Evolutionary conservation across 1,284 basidiomycete species (phyloP), one percentile per base, ranked within the genome.

Genomic region (Thecaphora thlaspeos): DNA sequence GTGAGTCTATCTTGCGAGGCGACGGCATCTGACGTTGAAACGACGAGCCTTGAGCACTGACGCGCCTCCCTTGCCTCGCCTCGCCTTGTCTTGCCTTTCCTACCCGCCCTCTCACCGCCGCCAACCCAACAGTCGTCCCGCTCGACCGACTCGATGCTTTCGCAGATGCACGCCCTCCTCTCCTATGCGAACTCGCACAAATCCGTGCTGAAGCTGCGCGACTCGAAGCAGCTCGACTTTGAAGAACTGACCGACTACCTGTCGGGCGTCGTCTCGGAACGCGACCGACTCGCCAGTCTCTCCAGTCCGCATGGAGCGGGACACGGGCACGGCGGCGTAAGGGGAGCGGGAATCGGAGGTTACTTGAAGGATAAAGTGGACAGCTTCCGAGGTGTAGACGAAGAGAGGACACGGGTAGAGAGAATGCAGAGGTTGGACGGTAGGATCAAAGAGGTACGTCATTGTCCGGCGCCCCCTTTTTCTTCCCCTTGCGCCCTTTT

Each of bases 151-250:
- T 90, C 91, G 1, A 88, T 96, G 80, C 84, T 97, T 24, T 81
- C 86, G 15, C 90, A 94, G 71, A 82, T 94, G 7, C 91, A 95
- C 70, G 91, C 92, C 1, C 82, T 97, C 5, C 82, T 93, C 8
- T 85, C 87, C 9, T 97, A 96, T 77, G 88, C 91, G 0, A 85
- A 89, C 66, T 87, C 91, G 23, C 94, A 97, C 71, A 86, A 90
- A 46, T 86, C 87, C 9, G 90, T 96, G 5, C 84, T 99, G 57
- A 94, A 91, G 79, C 83, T 96, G 32, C 87, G 95, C 42, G 95
- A 98, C 78, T 91, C 97, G 80, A 98, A 97, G 79, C 95, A 99
- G 79, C 85, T 97, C 48, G 94, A 99, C 78, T 96, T 97, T 68
- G 94, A 99, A 79, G 94, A 97, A 75, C 84, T 97, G 5, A 93